Conservation (phyloP, 2,329 filamentous ascomycete genomes). For the Fonsecaea pugnacius region DNA sequence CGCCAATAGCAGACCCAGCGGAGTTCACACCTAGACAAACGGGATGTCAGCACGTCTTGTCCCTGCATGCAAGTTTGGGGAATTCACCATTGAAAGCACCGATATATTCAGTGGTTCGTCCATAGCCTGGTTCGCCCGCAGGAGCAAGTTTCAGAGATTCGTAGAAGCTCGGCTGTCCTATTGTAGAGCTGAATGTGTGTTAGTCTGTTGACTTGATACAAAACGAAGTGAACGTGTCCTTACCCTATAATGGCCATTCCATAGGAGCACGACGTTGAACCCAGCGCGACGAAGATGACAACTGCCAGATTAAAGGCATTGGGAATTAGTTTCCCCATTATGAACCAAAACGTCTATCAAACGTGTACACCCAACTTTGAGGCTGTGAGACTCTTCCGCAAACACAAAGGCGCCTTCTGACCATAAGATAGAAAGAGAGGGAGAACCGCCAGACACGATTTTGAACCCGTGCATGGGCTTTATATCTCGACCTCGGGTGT, state of each 20-base stretch:
- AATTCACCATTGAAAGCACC: slow-evolving; percentile 50
- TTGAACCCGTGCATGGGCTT: neutral
- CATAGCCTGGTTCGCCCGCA: slow-evolving; percentile 47
- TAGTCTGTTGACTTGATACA: neutral
- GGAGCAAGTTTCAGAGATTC: slow-evolving; percentile 48
- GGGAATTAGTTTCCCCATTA: slow-evolving; percentile 36
- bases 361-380: neutral
- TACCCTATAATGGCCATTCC: slow-evolving; percentile 47
- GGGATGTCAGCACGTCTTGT: neutral
- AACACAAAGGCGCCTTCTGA: neutral
- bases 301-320: slow-evolving; percentile 44
- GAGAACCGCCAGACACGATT: neutral
- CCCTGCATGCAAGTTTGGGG: neutral
- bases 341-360: neutral
- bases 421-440: neutral
- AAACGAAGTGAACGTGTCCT: neutral
- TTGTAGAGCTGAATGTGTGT: slow-evolving; percentile 39
- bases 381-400: neutral
- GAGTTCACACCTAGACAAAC: slow-evolving; percentile 43
- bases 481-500: neutral
- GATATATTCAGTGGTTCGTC: slow-evolving; percentile 49
- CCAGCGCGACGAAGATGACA: slow-evolving; percentile 43
- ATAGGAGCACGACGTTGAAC: slow-evolving; percentile 44
- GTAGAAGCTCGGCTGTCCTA: slow-evolving; percentile 55
- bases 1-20: slow-evolving; percentile 49